phyloP scores from a whole-genome alignment of 805 yeast genomes.

The Lipomyces starkeyi region DNA sequence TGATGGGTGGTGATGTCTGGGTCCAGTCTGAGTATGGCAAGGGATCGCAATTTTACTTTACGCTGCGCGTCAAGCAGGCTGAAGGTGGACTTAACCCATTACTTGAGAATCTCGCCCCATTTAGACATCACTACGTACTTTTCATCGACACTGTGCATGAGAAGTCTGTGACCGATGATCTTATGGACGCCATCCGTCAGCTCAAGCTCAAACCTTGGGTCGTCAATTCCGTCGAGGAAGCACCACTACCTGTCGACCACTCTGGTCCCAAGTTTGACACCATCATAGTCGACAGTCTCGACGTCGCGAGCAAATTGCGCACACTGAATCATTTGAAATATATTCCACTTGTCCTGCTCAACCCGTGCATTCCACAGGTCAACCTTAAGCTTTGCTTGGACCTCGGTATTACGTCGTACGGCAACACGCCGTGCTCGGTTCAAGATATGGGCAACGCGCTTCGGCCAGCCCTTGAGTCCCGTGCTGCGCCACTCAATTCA shows the following conservation, averaged over 20 bases:
- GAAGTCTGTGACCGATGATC: conserved; percentile 55
- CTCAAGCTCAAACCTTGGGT: conserved; percentile 68
- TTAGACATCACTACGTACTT: conserved; percentile 70
- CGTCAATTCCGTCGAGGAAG: conserved; percentile 62
- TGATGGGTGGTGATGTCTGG: conserved; percentile 96
- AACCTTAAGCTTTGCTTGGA: conserved; percentile 84
- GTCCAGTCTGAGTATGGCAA: conserved; percentile 78
- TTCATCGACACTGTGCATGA: conserved; percentile 72
- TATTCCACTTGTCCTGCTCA: conserved; percentile 80
- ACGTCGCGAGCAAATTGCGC: conserved; percentile 72
- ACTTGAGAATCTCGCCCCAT: conserved; percentile 72
- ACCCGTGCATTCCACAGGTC: conserved; percentile 74
- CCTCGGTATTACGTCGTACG: conserved; percentile 84
- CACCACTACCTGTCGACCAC: conserved; percentile 45
- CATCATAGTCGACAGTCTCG: conserved; percentile 80
- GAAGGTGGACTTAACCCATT: conserved; percentile 64
- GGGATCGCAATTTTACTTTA: conserved; percentile 84
- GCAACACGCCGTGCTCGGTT: conserved; percentile 84
- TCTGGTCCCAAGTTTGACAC: conserved; percentile 66
- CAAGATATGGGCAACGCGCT: conserved; percentile 82
- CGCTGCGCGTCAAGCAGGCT: conserved; percentile 79
- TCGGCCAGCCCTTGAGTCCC: conserved; percentile 82
- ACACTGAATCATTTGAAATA: conserved; percentile 78
- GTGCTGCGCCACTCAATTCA: conserved; percentile 77
- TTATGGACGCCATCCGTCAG: conserved; percentile 57